phyloP scores from a whole-genome alignment of 164 flowering plant species.

The Euptelea pleiosperma region DNA sequence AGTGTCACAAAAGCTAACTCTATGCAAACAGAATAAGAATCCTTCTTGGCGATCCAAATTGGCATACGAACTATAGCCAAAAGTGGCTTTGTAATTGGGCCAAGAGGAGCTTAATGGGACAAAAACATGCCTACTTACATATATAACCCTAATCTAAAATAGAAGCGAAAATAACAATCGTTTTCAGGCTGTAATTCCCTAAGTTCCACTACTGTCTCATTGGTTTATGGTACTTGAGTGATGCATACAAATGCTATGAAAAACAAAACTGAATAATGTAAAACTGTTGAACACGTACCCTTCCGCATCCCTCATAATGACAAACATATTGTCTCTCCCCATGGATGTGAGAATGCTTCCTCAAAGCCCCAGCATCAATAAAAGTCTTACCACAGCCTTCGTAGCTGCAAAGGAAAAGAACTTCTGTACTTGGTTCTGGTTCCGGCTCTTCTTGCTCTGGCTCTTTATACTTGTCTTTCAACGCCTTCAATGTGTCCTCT shows the following conservation, averaged over 20 bases:
- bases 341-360: conserved; percentile 96
- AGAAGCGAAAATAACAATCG: neutral
- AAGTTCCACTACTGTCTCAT: neutral
- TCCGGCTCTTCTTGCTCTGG: conserved; percentile 68
- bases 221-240: neutral
- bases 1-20: too few relatives aligned
- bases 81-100: too few relatives aligned
- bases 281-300: conserved; percentile 40
- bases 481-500: conserved; percentile 62
- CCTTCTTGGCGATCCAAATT: too few relatives aligned
- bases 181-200: too few relatives aligned
- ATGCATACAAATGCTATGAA: neutral
- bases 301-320: conserved; percentile 84
- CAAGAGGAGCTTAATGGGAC: too few relatives aligned
- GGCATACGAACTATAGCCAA: too few relatives aligned
- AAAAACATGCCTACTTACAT: too few relatives aligned
- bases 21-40: too few relatives aligned
- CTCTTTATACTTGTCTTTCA: conserved; percentile 67
- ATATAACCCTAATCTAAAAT: too few relatives aligned
- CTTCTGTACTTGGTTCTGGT: conserved; percentile 94
- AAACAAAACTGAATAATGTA: neutral
- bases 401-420: conserved; percentile 93
- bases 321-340: conserved; percentile 94
- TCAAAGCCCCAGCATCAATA: conserved; percentile 87
- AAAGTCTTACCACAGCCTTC: conserved; percentile 99